phyloP scores from a whole-genome alignment of 139 green algal species.

The Pycnococcus provasolii region DNA sequence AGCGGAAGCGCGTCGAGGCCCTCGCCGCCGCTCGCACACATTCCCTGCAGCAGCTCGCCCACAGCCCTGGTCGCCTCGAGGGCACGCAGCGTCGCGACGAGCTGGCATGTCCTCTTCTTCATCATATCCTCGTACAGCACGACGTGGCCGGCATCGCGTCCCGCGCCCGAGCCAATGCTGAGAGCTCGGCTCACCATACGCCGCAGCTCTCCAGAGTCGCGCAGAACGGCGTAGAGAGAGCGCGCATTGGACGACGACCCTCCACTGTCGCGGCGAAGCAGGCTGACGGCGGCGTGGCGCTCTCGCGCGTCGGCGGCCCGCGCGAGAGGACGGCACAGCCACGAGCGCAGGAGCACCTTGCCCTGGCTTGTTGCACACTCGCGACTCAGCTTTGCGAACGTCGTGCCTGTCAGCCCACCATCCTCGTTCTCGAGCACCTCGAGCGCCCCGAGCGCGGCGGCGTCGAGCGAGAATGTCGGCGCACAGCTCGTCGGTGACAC shows the following conservation, averaged over 20 bases:
- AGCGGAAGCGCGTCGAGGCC: too few species aligned
- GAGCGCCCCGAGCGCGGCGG: slow-evolving; percentile 81
- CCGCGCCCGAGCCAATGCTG: slow-evolving; percentile 30
- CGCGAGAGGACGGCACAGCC: slow-evolving; percentile 58
- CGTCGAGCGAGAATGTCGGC: slow-evolving; percentile 70
- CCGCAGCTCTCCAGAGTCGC: slow-evolving; percentile 66
- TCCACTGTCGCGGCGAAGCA: slow-evolving; percentile 40
- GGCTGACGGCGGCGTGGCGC: slow-evolving; percentile 32
- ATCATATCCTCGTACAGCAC: slow-evolving; percentile 86
- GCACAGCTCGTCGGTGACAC: slow-evolving; percentile 12
- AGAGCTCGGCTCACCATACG: slow-evolving; percentile 61
- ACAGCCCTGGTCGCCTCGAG: too few species aligned
- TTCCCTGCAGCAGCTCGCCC: too few species aligned
- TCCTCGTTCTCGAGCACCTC: slow-evolving; percentile 85
- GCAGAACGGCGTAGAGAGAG: slow-evolving; percentile 30
- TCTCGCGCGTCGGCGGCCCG: not conserved
- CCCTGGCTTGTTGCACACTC: slow-evolving; percentile 67
- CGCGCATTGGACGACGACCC: slow-evolving; percentile 48
- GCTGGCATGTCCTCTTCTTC: too few species aligned
- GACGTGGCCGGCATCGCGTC: slow-evolving; percentile 66
- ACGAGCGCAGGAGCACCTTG: slow-evolving; percentile 66
- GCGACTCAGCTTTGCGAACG: slow-evolving; percentile 77
- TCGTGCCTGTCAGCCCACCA: slow-evolving; percentile 56
- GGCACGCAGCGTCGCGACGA: too few species aligned
- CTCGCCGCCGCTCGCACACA: too few species aligned